phyloP scores from a whole-genome alignment of 129 eudicot species.

The Glebionis coronaria region DNA sequence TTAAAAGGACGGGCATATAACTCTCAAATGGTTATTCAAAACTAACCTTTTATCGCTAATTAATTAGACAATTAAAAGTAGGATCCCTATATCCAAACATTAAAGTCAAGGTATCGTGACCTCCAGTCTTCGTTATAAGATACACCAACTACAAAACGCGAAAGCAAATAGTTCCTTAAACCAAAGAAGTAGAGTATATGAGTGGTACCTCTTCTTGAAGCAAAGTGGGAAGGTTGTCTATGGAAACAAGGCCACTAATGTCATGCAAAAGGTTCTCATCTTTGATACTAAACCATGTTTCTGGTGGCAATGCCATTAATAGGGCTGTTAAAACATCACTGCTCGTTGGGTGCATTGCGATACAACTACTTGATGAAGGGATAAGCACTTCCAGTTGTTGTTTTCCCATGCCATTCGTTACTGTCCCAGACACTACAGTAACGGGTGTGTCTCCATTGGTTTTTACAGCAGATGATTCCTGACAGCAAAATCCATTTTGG shows the following conservation, averaged over 20 bases:
- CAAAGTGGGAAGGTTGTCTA: not conserved
- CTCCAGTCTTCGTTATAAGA: no score
- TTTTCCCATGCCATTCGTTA: slow-evolving; percentile 40
- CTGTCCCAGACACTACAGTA: slow-evolving; percentile 59
- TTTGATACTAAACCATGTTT: not conserved
- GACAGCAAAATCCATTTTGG: not conserved
- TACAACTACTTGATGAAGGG: slow-evolving; percentile 26
- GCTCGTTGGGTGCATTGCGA: not conserved
- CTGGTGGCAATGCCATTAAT: not conserved
- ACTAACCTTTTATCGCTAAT: no score
- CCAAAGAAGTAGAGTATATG: no score
- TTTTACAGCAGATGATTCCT: not conserved
- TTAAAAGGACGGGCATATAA: no score
- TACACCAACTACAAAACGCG: no score
- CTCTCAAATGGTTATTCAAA: no score
- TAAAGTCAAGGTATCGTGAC: no score
- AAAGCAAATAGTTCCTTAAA: no score
- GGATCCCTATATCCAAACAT: no score
- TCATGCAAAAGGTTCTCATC: not conserved
- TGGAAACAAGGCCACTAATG: not conserved
- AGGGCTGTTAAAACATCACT: not conserved
- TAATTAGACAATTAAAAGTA: no score
- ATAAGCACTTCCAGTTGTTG: slow-evolving; percentile 61
- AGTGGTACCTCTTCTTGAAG: not conserved
- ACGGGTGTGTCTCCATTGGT: slow-evolving; percentile 21